Evolutionary conservation across 83 land plant genomes (phyloP).

Genomic region (Larix sibirica): DNA sequence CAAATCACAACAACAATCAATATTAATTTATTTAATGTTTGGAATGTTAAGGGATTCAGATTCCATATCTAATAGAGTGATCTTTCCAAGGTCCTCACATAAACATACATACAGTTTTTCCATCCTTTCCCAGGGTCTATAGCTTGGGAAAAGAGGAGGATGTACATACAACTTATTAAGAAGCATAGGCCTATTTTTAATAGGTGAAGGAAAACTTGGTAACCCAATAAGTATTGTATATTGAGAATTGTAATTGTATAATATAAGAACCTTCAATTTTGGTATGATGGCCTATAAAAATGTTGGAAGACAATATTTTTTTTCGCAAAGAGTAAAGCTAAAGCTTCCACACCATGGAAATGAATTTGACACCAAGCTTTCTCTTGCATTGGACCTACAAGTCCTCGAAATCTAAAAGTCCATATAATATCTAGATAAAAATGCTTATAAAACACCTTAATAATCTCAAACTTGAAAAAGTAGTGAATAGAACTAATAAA

Average conservation of each 20-base stretch:
- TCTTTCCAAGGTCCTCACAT: slow-evolving; percentile 28
- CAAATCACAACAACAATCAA: too few species aligned
- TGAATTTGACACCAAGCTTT: slow-evolving; percentile 49
- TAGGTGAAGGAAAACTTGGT: slow-evolving; percentile 28
- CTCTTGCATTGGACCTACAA: slow-evolving; percentile 56
- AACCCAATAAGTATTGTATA: slow-evolving; percentile 30
- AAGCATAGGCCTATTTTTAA: slow-evolving; percentile 29
- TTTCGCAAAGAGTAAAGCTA: slow-evolving; percentile 42
- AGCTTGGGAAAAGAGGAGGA: slow-evolving; percentile 11
- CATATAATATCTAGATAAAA: not conserved
- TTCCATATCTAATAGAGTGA: too few species aligned
- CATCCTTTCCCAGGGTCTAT: slow-evolving; percentile 26
- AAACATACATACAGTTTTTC: slow-evolving; percentile 38
- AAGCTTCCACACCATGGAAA: slow-evolving; percentile 59
- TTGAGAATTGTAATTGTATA: slow-evolving; percentile 35
- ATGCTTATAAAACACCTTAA: not conserved
- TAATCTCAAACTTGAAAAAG: too few species aligned
- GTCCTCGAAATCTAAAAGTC: too few species aligned
- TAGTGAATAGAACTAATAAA: not conserved
- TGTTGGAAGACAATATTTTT: slow-evolving; percentile 48
- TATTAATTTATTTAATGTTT: too few species aligned
- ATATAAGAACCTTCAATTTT: slow-evolving; percentile 44
- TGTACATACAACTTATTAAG: slow-evolving; percentile 44
- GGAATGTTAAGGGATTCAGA: too few species aligned
- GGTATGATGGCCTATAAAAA: slow-evolving; percentile 55